Conservation (phyloP, 345 rosid genomes). For the Hibiscus syriacus region DNA sequence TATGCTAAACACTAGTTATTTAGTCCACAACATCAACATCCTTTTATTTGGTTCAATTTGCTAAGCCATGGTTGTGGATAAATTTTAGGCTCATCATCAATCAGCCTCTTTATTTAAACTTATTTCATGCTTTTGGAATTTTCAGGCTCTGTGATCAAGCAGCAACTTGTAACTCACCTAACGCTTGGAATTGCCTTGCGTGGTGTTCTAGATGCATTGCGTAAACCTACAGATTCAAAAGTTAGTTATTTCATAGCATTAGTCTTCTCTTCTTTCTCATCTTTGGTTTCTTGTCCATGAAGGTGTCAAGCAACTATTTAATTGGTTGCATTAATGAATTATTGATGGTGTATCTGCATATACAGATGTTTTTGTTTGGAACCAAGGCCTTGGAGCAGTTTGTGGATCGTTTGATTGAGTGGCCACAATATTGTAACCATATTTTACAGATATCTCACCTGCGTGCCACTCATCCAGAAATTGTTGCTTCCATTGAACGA, state of each 20-base stretch:
- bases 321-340: not conserved
- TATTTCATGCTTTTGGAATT: constrained; percentile 8
- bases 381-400: constrained; percentile 95
- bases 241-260: constrained; percentile 26
- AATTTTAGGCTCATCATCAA: constrained; percentile 71
- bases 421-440: constrained; percentile 99
- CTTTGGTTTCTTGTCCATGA: not conserved
- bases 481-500: constrained; percentile 81
- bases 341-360: constrained; percentile 7
- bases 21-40: not conserved
- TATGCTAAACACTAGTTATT: not conserved
- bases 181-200: constrained; percentile 94
- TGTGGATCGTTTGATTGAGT: constrained; percentile 86
- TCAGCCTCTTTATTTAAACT: constrained; percentile 23
- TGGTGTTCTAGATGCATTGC: constrained; percentile 83
- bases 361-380: constrained; percentile 96
- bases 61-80: constrained; percentile 4
- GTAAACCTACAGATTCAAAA: constrained; percentile 98
- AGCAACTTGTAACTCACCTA: constrained; percentile 89
- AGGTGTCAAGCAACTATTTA: not conserved
- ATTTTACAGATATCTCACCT: constrained; percentile 95
- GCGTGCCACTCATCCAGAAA: constrained; percentile 70
- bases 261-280: constrained; percentile 4
- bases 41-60: not conserved
- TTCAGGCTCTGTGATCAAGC: constrained; percentile 91